Percentiles rank a stretch among this genome's conserved stretches.
Conservation (phyloP, 352 stramenopile genomes). For the Globisporangium carolinianum region DNA sequence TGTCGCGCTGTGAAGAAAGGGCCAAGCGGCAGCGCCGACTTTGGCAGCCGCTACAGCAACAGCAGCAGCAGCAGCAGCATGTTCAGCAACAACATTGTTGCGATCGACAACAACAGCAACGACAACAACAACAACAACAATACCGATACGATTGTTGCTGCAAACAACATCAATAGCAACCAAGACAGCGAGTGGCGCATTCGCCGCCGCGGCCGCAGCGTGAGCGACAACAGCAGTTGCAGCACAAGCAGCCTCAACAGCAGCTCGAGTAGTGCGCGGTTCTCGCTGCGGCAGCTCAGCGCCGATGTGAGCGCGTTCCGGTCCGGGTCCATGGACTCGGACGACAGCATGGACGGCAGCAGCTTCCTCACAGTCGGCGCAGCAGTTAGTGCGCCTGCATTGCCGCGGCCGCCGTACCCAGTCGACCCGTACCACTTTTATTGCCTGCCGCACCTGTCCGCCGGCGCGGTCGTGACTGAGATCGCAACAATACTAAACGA, state of each 20-base stretch:
- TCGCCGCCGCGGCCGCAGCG: conserved; percentile 35
- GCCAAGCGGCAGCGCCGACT: not conserved
- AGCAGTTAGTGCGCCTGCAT: conserved; percentile 32
- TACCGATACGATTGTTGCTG: too few relatives aligned
- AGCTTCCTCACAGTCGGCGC: conserved; percentile 14
- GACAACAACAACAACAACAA: too few relatives aligned
- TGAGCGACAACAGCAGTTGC: conserved; percentile 58
- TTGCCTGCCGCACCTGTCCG: conserved; percentile 25
- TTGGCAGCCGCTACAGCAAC: not conserved
- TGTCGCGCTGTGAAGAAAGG: not conserved
- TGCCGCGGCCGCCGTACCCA: conserved; percentile 62
- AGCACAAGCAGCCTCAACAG: conserved; percentile 40
- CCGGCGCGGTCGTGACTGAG: conserved; percentile 30
- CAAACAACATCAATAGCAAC: conserved; percentile 5
- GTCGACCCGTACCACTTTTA: conserved; percentile 84
- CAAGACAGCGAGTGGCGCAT: conserved; percentile 25
- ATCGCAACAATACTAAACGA: conserved; percentile 43
- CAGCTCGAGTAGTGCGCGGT: conserved; percentile 11
- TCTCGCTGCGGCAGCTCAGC: conserved; percentile 42
- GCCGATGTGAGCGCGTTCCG: conserved; percentile 14
- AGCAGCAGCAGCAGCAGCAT: not conserved
- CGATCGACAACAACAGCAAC: too few relatives aligned
- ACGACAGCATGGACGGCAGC: conserved; percentile 36
- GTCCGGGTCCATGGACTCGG: conserved; percentile 22
- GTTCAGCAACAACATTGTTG: too few relatives aligned